Evolutionary conservation across 306 rosid species (phyloP).

Genomic region (Dalbergia cultrata): DNA sequence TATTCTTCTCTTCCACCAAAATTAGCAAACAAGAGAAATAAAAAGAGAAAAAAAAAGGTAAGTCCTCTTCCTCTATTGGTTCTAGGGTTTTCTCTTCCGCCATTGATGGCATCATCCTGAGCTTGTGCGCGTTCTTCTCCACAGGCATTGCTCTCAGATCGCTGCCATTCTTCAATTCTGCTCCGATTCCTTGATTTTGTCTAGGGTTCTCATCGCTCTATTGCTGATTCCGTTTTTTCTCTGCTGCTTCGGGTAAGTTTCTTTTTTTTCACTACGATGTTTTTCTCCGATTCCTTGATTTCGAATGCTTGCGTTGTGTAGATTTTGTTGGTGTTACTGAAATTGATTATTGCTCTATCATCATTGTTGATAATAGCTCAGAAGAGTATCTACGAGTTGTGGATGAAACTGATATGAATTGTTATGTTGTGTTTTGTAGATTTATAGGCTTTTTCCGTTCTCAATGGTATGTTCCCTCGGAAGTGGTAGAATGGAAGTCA

Average conservation of each 20-base stretch:
- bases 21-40: neutral
- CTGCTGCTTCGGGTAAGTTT: slow-evolving; percentile 26
- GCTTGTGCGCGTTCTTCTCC: neutral
- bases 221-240: slow-evolving; percentile 13
- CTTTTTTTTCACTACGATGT: neutral
- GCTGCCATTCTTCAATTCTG: slow-evolving; percentile 2
- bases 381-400: neutral
- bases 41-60: neutral
- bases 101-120: slow-evolving; percentile 36
- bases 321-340: no score
- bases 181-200: slow-evolving; percentile 26
- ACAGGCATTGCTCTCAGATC: slow-evolving; percentile 50
- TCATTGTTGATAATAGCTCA: neutral
- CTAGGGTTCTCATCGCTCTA: slow-evolving; percentile 20
- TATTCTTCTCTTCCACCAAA: slow-evolving; percentile 1
- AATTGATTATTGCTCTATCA: neutral
- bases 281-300: neutral
- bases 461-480: slow-evolving; percentile 73
- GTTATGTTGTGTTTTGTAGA: slow-evolving; percentile 19
- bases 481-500: slow-evolving; percentile 84
- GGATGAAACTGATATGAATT: slow-evolving; percentile 7
- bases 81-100: slow-evolving; percentile 54
- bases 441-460: slow-evolving; percentile 20
- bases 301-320: neutral
- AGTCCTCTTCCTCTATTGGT: slow-evolving; percentile 36